Evolutionary conservation across 345 rosid species (phyloP).

Genomic region (Melaleuca alternifolia): DNA sequence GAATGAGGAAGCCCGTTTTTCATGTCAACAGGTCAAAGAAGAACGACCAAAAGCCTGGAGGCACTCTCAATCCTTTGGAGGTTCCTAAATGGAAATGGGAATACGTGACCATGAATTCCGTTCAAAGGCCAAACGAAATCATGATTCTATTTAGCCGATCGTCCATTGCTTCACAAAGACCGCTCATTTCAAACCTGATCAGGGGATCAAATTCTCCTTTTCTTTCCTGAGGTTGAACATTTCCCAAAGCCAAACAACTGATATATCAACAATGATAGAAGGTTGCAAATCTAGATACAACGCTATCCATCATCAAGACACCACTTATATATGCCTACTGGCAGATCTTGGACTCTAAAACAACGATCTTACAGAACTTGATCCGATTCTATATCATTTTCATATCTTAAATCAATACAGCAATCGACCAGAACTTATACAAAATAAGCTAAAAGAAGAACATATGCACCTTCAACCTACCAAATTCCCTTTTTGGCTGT

Average conservation of each 20-base stretch:
- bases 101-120: not conserved
- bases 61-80: not conserved
- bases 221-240: not conserved
- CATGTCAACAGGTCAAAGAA: not conserved
- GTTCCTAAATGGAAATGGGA: not conserved
- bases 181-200: not conserved
- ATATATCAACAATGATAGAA: not conserved
- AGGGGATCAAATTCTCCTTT: not conserved
- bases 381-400: slow-evolving; percentile 9
- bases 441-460: slow-evolving; percentile 13
- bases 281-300: not conserved
- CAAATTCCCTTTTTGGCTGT: not conserved
- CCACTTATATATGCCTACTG: not conserved
- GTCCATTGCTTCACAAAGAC: not conserved
- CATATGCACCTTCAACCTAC: slow-evolving; percentile 9
- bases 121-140: not conserved
- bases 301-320: not conserved
- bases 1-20: not conserved
- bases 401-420: not conserved
- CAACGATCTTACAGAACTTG: not conserved
- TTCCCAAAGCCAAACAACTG: not conserved
- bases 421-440: slow-evolving; percentile 27
- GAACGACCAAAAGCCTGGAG: not conserved
- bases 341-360: not conserved
- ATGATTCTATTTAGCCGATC: not conserved